Conservation (phyloP, 768 basidiomycete species). For the Lyophyllum semitale region DNA sequence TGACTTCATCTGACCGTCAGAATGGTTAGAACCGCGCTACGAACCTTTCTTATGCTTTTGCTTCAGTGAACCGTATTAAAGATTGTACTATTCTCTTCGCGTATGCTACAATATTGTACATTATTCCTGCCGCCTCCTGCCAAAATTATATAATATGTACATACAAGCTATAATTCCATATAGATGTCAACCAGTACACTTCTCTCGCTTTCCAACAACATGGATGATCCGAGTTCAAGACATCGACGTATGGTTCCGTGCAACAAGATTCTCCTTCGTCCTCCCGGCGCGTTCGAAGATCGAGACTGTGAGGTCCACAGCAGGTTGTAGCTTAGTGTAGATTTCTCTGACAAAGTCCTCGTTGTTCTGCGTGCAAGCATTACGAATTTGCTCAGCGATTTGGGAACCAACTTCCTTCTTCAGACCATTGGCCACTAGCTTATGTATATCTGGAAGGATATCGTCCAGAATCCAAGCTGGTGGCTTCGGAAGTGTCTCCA, state of each 20-base stretch:
- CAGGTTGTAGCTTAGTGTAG: not conserved
- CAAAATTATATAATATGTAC: too few species aligned
- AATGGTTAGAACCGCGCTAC: too few species aligned
- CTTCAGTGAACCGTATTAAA: too few species aligned
- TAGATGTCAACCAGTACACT: too few species aligned
- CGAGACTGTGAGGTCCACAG: not conserved
- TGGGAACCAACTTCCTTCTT: not conserved
- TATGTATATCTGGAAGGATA: not conserved
- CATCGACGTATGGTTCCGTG: too few species aligned
- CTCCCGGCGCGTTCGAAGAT: not conserved
- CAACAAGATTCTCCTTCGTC: not conserved
- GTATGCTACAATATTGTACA: too few species aligned
- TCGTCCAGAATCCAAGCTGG: not conserved
- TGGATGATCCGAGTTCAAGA: too few species aligned
- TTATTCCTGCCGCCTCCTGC: too few species aligned
- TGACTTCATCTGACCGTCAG: too few species aligned
- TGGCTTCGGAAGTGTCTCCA: conserved; percentile 4
- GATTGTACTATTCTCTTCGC: too few species aligned
- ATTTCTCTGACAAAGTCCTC: not conserved
- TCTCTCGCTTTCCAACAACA: not conserved
- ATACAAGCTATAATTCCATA: too few species aligned
- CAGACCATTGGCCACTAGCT: not conserved
- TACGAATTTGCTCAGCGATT: not conserved
- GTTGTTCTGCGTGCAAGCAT: not conserved
- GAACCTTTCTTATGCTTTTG: too few species aligned